Evolutionary conservation across 2,329 filamentous ascomycete genomes (phyloP).

Genomic region (Ceratocystis cacaofunesta): DNA sequence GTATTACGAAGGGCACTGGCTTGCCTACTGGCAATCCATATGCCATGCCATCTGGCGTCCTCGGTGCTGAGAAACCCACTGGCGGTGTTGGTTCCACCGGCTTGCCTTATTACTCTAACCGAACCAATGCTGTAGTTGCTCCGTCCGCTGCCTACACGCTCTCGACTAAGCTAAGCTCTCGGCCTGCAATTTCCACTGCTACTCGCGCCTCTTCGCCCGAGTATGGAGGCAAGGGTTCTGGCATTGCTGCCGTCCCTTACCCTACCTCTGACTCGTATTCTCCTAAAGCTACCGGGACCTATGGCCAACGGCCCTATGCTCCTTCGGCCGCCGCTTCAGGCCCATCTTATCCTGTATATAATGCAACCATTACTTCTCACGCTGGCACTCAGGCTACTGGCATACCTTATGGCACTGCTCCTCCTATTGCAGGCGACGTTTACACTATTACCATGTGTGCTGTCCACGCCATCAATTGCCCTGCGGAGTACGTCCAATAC

Average conservation of each 20-base stretch:
- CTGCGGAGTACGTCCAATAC: slow-evolving; percentile 25
- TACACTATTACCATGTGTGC: slow-evolving; percentile 27
- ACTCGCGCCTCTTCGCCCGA: neutral
- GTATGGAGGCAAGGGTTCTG: neutral
- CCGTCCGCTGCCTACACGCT: neutral
- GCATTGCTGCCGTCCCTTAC: neutral
- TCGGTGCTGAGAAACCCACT: neutral
- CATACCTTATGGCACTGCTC: neutral
- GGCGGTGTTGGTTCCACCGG: neutral
- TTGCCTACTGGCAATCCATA: neutral
- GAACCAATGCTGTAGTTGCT: neutral
- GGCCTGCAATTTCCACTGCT: neutral
- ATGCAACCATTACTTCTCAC: neutral
- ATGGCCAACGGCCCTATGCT: neutral
- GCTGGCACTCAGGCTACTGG: slow-evolving; percentile 16
- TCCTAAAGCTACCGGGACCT: slow-evolving; percentile 1
- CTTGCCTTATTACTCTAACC: neutral
- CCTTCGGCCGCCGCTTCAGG: neutral
- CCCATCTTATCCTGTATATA: neutral
- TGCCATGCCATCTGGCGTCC: neutral
- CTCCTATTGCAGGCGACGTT: slow-evolving; percentile 19
- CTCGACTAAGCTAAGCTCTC: neutral
- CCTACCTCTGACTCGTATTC: neutral
- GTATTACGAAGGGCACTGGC: neutral
- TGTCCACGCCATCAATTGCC: slow-evolving; percentile 28